These are phyloP conservation scores for Artemisia tridentata DNA, from an alignment of 129 eudicot species.

Conservation along the genomic window DNA sequence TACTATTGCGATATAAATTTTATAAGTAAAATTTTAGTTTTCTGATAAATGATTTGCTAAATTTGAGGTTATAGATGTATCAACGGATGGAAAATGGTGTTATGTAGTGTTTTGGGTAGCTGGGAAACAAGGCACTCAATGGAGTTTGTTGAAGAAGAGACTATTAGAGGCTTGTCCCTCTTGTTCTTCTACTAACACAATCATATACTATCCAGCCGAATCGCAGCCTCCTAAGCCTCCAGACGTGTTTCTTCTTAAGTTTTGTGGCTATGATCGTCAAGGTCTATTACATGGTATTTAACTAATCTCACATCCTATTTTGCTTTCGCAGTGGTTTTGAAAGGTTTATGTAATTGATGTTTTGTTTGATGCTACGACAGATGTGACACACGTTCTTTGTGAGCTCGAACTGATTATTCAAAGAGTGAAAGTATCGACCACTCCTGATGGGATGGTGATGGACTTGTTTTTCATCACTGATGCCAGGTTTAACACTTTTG, in stretches of 20 bases:
- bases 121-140: slow-evolving; percentile 55
- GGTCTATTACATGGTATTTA: slow-evolving; percentile 80
- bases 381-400: slow-evolving; percentile 69
- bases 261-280: slow-evolving; percentile 68
- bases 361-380: slow-evolving; percentile 36
- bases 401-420: slow-evolving; percentile 77
- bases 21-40: not conserved
- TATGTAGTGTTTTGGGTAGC: slow-evolving; percentile 77
- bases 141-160: slow-evolving; percentile 80
- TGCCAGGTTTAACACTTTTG: slow-evolving; percentile 51
- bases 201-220: slow-evolving; percentile 56
- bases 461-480: slow-evolving; percentile 80
- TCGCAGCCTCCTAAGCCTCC: slow-evolving; percentile 70
- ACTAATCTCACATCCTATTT: no score
- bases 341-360: not conserved
- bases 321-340: not conserved
- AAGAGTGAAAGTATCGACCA: slow-evolving; percentile 85
- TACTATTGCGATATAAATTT: not conserved
- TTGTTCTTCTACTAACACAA: slow-evolving; percentile 77
- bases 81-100: slow-evolving; percentile 96
- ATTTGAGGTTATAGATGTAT: slow-evolving; percentile 52
- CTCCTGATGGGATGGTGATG: slow-evolving; percentile 86
- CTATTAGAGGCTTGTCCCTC: slow-evolving; percentile 79
- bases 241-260: slow-evolving; percentile 75
- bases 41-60: not conserved